Evolutionary conservation across 306 rosid species (phyloP), one percentile per base, ranked within the genome.

Genomic region (Ziziphus jujuba): DNA sequence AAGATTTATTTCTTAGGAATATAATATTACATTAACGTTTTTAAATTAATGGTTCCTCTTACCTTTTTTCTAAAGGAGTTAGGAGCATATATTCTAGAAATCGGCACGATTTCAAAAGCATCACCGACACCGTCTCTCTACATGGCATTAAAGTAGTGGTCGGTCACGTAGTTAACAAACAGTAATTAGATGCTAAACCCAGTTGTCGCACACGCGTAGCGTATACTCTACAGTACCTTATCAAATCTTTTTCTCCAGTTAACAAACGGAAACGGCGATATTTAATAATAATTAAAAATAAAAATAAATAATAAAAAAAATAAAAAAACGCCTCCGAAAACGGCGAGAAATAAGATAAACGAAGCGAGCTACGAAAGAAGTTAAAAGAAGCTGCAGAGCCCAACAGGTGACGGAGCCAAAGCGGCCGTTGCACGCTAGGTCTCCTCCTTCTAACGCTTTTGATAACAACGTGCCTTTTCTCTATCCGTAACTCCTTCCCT

Each of bases 391-490:
- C 69, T 57, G 67, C 65, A 36, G 64, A 51, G 60, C 36, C 72
- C 72, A 59, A 61, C 80, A 84, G 80, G 69, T 78, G 89, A 82
- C 81, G 78, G 71, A 59, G 67, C 75, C 24, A 47, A 80, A 77
- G 85, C 95, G 86, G 86, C 84, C 85, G 89, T 79, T 81, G 81
- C 80, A 90, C 87, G 86, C 82, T 77, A 72, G 84, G 74, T 72
- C 74, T 59, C 64, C 81, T 40, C 67, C 22, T 50, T 34, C 59
- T 50, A 24, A 23, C 64, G 53, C 52, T 22, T 19, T 50, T 50
- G 24, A 50, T 50, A 50, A 50, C 55, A 23, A 50, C 55, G 22
- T 7, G 22, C 21, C 11, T 19, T 20, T 16, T n/a, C n/a, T n/a
- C n/a, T n/a, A n/a, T n/a, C n/a, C n/a, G n/a, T n/a, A 21, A 33